These are phyloP conservation scores for Phytophthora sojae DNA, from an alignment of 352 stramenopile genomes.

Conservation along the genomic window DNA sequence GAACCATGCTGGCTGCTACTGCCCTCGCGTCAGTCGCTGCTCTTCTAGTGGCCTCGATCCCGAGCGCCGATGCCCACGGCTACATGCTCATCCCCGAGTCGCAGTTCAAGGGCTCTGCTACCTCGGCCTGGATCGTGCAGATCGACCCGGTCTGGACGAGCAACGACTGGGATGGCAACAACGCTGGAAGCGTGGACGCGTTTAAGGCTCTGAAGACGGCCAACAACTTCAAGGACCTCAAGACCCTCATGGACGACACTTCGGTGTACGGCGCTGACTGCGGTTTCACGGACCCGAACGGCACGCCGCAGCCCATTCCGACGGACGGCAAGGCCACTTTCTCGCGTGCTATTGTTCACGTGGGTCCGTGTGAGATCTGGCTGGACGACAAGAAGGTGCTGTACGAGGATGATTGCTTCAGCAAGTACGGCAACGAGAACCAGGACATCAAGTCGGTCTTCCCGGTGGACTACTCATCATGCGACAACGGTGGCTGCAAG, in stretches of 20 bases:
- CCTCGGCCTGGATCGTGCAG: conserved; percentile 44
- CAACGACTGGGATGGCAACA: conserved; percentile 47
- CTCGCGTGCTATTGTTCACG: conserved; percentile 40
- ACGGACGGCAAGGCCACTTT: conserved; percentile 46
- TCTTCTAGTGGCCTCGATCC: conserved; percentile 28
- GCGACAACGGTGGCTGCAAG: conserved; percentile 37
- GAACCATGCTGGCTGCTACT: conserved; percentile 28
- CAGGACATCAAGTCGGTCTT: conserved; percentile 52
- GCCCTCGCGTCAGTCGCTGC: conserved; percentile 30
- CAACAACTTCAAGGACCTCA: conserved; percentile 45
- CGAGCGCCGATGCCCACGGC: conserved; percentile 33
- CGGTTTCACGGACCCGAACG: conserved; percentile 44
- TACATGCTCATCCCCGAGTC: conserved; percentile 46
- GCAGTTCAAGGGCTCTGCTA: conserved; percentile 43
- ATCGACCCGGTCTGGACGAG: conserved; percentile 41
- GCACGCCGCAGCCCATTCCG: conserved; percentile 42
- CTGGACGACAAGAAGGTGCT: conserved; percentile 50
- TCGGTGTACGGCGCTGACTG: conserved; percentile 46
- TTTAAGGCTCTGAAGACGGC: conserved; percentile 36
- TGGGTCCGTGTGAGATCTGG: conserved; percentile 49
- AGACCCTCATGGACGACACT: conserved; percentile 45
- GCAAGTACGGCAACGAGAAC: conserved; percentile 43
- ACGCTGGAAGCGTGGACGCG: conserved; percentile 30
- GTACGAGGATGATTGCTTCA: conserved; percentile 41
- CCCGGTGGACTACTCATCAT: conserved; percentile 51